Conservation (phyloP, 768 basidiomycete genomes). For the Pisolithus sp. region DNA sequence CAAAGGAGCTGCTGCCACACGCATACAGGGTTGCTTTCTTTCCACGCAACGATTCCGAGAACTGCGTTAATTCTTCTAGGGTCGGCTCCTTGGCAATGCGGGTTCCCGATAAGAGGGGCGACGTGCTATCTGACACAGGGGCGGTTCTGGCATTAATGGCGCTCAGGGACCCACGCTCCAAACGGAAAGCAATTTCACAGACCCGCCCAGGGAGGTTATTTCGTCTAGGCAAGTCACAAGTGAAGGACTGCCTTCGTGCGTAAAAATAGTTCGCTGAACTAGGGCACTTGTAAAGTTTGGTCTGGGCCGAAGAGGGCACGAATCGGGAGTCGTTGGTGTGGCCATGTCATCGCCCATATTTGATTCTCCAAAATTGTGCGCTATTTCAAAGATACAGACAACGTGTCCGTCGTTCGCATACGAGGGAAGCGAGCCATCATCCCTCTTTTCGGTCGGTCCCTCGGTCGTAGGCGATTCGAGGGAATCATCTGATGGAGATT, state of each 20-base stretch:
- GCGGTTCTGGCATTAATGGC: constrained; percentile 33
- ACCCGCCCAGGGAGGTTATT: constrained; percentile 41
- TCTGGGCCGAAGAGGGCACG: constrained; percentile 21
- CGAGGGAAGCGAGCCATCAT: constrained; percentile 22
- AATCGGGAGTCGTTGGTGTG: constrained; percentile 7
- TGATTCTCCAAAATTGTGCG: constrained; percentile 37
- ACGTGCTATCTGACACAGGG: constrained; percentile 42
- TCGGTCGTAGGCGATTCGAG: constrained; percentile 23
- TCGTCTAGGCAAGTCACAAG: constrained; percentile 36
- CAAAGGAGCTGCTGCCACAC: constrained; percentile 81
- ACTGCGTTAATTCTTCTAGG: constrained; percentile 67
- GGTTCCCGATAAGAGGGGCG: constrained; percentile 43
- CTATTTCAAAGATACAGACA: constrained; percentile 52
- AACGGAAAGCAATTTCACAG: constrained; percentile 58
- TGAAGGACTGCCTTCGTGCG: constrained; percentile 48
- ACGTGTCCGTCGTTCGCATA: constrained; percentile 33
- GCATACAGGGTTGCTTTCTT: constrained; percentile 83
- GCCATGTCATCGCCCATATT: constrained; percentile 11
- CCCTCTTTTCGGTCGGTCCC: constrained; percentile 14
- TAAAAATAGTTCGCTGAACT: constrained; percentile 52
- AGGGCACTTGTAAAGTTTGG: constrained; percentile 46
- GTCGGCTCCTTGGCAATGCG: constrained; percentile 65
- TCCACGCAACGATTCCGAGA: constrained; percentile 77
- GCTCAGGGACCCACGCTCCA: constrained; percentile 55
- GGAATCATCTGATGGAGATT: constrained; percentile 21